A percentile compares a stretch with the other conserved stretches of the same genome.
These are phyloP conservation scores for Linnemannia hyalina DNA, from an alignment of 192 early-diverging fungal species.

Conservation along the genomic window DNA sequence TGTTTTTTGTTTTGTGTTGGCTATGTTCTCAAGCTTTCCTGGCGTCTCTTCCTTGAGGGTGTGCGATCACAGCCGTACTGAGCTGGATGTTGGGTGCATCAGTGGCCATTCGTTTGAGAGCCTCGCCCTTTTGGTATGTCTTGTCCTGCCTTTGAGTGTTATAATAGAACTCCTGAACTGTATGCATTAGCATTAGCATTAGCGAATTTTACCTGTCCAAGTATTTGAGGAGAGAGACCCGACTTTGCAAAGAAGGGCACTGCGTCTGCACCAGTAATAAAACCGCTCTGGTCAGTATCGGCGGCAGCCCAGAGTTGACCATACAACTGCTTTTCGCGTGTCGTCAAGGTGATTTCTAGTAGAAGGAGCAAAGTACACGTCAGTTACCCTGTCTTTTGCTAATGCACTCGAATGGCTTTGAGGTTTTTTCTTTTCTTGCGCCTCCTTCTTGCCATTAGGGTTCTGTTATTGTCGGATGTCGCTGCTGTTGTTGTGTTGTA, in stretches of 20 bases:
- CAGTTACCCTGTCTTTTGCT: neutral
- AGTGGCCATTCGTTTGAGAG: too few species aligned
- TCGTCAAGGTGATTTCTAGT: conserved; percentile 62
- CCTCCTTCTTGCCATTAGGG: too few species aligned
- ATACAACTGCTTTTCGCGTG: conserved; percentile 74
- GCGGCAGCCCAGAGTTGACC: conserved; percentile 71
- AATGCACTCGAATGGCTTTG: neutral
- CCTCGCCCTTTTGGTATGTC: too few species aligned
- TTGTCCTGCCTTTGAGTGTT: neutral
- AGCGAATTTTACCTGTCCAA: conserved; percentile 66
- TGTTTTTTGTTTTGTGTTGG: too few species aligned
- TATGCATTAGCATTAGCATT: neutral
- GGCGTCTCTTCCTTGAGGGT: neutral
- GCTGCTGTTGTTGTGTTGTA: too few species aligned
- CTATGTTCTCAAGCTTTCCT: neutral
- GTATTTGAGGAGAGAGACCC: conserved; percentile 68
- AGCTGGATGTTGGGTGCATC: too few species aligned
- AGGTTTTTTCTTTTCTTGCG: too few species aligned
- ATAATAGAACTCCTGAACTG: neutral
- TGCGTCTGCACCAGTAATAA: conserved; percentile 76
- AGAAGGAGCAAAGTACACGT: neutral
- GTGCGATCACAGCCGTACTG: too few species aligned
- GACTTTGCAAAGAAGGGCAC: conserved; percentile 83
- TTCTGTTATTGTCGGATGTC: too few species aligned
- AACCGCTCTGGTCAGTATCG: conserved; percentile 72